A percentile compares a stretch with the other conserved stretches of the same genome.
phyloP scores from a whole-genome alignment of 2,329 filamentous ascomycete species.

The Fusarium longipes region DNA sequence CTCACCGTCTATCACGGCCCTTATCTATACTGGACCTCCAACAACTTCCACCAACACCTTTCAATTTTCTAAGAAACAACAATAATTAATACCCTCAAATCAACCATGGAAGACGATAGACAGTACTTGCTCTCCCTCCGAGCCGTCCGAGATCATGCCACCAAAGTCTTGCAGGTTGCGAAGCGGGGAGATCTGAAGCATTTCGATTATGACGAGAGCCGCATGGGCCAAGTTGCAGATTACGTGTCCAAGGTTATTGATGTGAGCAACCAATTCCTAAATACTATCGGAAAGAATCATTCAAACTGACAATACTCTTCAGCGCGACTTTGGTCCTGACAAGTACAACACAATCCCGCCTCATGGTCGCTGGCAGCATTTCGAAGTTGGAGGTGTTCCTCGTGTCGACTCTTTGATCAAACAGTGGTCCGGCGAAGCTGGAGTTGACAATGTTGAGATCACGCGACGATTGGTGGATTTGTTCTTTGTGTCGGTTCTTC shows the following conservation, averaged over 20 bases:
- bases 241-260: conserved; percentile 58
- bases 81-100: not conserved
- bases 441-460: conserved; percentile 56
- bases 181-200: conserved; percentile 53
- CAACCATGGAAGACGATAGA: conserved; percentile 17
- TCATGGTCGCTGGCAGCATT: conserved; percentile 72
- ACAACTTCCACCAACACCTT: not conserved
- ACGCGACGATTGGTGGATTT: conserved; percentile 68
- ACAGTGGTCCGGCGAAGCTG: conserved; percentile 55
- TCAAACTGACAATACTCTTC: fast-evolving
- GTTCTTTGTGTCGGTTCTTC: conserved; percentile 69
- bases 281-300: fast-evolving
- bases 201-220: conserved; percentile 55
- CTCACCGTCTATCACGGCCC: not conserved
- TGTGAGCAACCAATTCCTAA: conserved; percentile 41
- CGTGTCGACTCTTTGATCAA: conserved; percentile 60
- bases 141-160: conserved; percentile 52
- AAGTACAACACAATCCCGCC: conserved; percentile 61
- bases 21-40: not conserved
- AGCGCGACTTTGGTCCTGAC: conserved; percentile 64
- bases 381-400: conserved; percentile 65
- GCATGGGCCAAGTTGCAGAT: conserved; percentile 54
- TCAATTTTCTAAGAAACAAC: not conserved
- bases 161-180: conserved; percentile 52
- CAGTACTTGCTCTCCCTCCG: conserved; percentile 52